Conservation (phyloP, 352 stramenopile species). For the Phytophthora sansomeana region DNA sequence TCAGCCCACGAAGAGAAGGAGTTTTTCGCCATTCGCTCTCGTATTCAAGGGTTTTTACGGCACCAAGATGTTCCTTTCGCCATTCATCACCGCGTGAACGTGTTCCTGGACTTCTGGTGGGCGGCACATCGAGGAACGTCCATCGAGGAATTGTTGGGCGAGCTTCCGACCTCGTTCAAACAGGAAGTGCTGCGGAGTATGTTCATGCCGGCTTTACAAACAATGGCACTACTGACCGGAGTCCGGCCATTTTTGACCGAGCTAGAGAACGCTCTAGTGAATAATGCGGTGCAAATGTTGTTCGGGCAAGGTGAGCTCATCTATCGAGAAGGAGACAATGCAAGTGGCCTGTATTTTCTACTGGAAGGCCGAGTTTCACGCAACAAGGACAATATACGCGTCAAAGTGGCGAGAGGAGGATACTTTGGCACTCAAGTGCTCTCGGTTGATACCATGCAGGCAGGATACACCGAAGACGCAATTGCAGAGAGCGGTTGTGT, state of each 20-base stretch:
- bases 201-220: slow-evolving; percentile 50
- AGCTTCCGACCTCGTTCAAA: slow-evolving; percentile 49
- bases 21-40: slow-evolving; percentile 53
- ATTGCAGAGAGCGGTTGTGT: slow-evolving; percentile 57
- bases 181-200: slow-evolving; percentile 57
- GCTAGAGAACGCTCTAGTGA: slow-evolving; percentile 43
- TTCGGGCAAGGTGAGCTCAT: slow-evolving; percentile 61
- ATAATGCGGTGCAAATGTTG: slow-evolving; percentile 49
- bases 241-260: slow-evolving; percentile 35
- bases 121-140: slow-evolving; percentile 53
- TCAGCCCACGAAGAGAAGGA: slow-evolving; percentile 65
- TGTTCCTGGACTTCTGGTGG: slow-evolving; percentile 76
- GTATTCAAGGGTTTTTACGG: slow-evolving; percentile 63
- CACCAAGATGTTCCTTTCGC: slow-evolving; percentile 53
- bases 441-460: slow-evolving; percentile 6
- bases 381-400: not conserved
- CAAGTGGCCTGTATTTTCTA: slow-evolving; percentile 55
- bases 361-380: slow-evolving; percentile 53
- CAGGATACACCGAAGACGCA: slow-evolving; percentile 51
- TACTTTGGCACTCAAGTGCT: slow-evolving; percentile 58
- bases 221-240: slow-evolving; percentile 40
- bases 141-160: slow-evolving; percentile 44
- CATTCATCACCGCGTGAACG: slow-evolving; percentile 59
- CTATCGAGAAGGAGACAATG: slow-evolving; percentile 54
- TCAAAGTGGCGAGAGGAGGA: slow-evolving; percentile 46